Evolutionary conservation across 441 rosid genomes (phyloP), one percentile per base, ranked within the genome.

Genomic region (Gossypium schwendimanii): DNA sequence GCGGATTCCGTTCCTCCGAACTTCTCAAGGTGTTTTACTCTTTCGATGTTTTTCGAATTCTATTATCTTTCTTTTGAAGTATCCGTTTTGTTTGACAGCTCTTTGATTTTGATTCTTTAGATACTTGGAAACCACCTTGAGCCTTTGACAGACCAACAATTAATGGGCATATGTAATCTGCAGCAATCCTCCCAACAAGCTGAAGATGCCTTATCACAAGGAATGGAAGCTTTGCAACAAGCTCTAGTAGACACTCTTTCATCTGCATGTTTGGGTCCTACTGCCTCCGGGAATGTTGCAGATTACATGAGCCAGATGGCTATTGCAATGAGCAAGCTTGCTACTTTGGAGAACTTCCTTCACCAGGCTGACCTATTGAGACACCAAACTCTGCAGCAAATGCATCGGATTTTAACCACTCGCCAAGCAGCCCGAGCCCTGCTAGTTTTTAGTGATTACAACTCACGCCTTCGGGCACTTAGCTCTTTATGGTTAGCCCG

Each of bases 271-370:
- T 77, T 92, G 55, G 89, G 92, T 59, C 88, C 93, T 62, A 59
- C 85, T 18, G 84, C 87, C 23, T 75, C 96, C 0, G 93, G 94
- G 23, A 89, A 88, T 70, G 97, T 91, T 52, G 86, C 89, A 0
- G 96, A 89, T 47, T 91, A 89, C 81, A 92, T 94, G 95, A 89
- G 91, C 45, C 94, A 92, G 81, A 94, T 94, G 98, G 96, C 93
- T 12, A 86, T 89, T 60, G 97, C 94, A 0, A 89, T 94, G 94
- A 88, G 94, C 20, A 89, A 91, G 50, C 91, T 94, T 44, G 90
- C 91, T 59, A 91, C 89, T 0, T 85, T 92, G 6, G 97, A 94
- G 75, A 92, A 85, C 85, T 94, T 94, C 79, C 87, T 94, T 71
- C 94, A 88, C 75, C 97, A 94, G 97, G 99, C 96, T 57, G 99